Conservation (phyloP, 2,329 filamentous ascomycete genomes). For the Phoma herbarum region DNA sequence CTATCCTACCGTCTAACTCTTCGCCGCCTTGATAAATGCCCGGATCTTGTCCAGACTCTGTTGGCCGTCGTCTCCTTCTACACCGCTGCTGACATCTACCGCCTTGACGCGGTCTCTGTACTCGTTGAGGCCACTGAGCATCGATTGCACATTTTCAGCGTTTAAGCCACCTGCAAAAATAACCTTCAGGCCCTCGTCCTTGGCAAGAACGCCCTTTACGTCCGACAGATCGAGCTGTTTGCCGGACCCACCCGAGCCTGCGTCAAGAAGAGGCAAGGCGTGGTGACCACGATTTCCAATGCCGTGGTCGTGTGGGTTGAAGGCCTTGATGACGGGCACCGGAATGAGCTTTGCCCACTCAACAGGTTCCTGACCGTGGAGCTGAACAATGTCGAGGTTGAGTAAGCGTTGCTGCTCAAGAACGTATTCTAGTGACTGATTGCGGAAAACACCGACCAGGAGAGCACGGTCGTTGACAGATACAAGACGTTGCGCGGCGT, state of each 20-base stretch:
- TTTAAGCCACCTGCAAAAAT: slow-evolving; percentile 87
- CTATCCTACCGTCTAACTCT: slow-evolving; percentile 26
- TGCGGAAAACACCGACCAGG: slow-evolving; percentile 92
- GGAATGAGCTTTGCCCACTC: slow-evolving; percentile 93
- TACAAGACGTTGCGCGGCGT: slow-evolving; percentile 58
- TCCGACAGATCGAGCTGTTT: slow-evolving; percentile 75
- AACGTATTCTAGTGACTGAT: slow-evolving; percentile 85
- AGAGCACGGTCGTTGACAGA: slow-evolving; percentile 69
- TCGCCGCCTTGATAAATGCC: slow-evolving; percentile 79
- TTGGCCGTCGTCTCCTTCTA: slow-evolving; percentile 74
- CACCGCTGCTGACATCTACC: slow-evolving; percentile 93
- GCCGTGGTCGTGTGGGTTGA: slow-evolving; percentile 78
- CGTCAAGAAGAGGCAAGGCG: slow-evolving; percentile 83
- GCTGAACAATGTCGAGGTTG: slow-evolving; percentile 85
- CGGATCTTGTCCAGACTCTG: slow-evolving; percentile 84
- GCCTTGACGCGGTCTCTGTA: slow-evolving; percentile 72
- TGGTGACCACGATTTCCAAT: slow-evolving; percentile 82
- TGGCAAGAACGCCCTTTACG: slow-evolving; percentile 71
- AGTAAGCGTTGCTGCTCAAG: slow-evolving; percentile 79
- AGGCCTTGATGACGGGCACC: slow-evolving; percentile 88
- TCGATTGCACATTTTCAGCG: slow-evolving; percentile 77
- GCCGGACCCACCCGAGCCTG: slow-evolving; percentile 83
- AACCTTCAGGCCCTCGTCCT: slow-evolving; percentile 75
- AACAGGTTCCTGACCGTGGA: slow-evolving; percentile 90
- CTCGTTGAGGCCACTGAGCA: slow-evolving; percentile 70